phyloP scores from a whole-genome alignment of 1,284 basidiomycete species.

The Anthracocystis setariae region DNA sequence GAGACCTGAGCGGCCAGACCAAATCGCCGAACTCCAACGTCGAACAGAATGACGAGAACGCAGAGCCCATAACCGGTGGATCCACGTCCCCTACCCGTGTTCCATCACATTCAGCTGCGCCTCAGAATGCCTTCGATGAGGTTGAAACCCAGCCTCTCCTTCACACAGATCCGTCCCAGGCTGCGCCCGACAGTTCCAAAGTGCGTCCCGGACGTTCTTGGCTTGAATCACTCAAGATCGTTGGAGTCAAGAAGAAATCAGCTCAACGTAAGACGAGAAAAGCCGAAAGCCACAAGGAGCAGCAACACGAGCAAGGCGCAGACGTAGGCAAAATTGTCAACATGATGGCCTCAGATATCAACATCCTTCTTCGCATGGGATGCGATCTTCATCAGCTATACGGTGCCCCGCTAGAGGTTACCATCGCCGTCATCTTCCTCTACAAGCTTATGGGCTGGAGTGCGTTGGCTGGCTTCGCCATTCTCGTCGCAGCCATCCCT shows the following conservation, averaged over 20 bases:
- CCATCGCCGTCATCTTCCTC: conserved; percentile 72
- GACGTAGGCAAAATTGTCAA: conserved; percentile 71
- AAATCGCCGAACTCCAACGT: conserved; percentile 1
- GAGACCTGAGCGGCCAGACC: conserved; percentile 51
- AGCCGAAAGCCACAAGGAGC: conserved; percentile 16
- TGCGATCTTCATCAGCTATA: conserved; percentile 73
- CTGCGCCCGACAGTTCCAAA: neutral
- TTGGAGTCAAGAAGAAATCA: conserved; percentile 13
- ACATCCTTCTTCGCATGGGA: conserved; percentile 63
- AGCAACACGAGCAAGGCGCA: conserved; percentile 57
- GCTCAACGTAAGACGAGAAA: conserved; percentile 4
- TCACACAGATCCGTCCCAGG: neutral
- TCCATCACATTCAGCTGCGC: neutral
- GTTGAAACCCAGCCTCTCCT: conserved; percentile 3
- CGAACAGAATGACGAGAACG: neutral
- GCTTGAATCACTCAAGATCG: conserved; percentile 4
- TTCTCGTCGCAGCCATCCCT: conserved; percentile 79
- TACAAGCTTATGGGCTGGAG: conserved; percentile 80
- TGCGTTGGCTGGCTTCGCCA: conserved; percentile 84
- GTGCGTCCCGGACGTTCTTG: conserved; percentile 14
- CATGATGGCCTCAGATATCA: conserved; percentile 69
- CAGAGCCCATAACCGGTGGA: neutral
- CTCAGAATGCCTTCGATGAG: neutral
- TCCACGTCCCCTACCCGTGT: neutral
- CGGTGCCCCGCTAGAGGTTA: conserved; percentile 80